Base-by-base conservation (phyloP, 2,329 filamentous ascomycete species). In the Pseudogymnoascus sp. region DNA sequence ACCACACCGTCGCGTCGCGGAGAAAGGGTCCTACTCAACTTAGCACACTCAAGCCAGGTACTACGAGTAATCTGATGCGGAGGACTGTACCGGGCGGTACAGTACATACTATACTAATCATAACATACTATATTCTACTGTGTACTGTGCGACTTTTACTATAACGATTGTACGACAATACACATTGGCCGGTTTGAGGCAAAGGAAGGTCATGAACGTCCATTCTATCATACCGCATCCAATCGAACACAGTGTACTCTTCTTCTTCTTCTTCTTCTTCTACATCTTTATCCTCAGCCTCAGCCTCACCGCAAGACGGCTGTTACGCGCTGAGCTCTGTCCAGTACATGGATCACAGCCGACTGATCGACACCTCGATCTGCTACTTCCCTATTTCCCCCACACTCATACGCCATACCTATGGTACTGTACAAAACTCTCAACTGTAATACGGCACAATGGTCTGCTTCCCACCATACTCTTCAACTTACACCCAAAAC, bases 181-280 rank as follows among this genome's bases (percentile, higher is more conserved):
- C 23, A 28, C 42, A 19, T 9, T 12, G 25, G 25, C 49, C n/a
- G 49, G 2, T 55, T 55, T n/a, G 16, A 55, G 49, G 28, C 28
- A 55, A 25, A 33, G 23, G 25, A 33, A 33, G 33, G 8, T 19
- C 49, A 33, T 7, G 25, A 19, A 19, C 28, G 1, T 14, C 25
- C 5, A 19, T 52, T 52, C 25, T 19, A 19, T 55, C n/a, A 12
- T 19, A 19, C 49, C 25, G 28, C 49, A 19, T 55, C 49, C 9
- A 33, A 55, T 52, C 49, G 49, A 33, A 55, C 49, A 55, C 49
- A 33, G 49, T 55, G n/a, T 55, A 55, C 28, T 33, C 22, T 49
- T 49, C 38, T 19, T 39, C 5, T 28, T 7, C 25, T 28, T 28
- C 25, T 7, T 28, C 6, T 5, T 28, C 25, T 39, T 22, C 38